Evolutionary conservation across 2,329 filamentous ascomycete genomes (phyloP).

Genomic region (Dactylella cylindrospora): DNA sequence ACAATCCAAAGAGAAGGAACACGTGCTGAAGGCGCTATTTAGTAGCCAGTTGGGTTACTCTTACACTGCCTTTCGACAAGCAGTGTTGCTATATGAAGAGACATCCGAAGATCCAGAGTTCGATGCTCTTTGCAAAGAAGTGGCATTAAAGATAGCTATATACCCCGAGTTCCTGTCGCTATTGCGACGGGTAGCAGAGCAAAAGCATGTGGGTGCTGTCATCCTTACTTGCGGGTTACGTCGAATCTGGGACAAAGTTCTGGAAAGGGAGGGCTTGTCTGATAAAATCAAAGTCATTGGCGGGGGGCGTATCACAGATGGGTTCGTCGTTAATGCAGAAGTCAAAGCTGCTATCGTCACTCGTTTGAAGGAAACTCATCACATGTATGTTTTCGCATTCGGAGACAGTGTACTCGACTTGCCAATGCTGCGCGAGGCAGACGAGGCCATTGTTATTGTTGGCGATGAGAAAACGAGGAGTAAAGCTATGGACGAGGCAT

Average conservation of each 20-base stretch:
- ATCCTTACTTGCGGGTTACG: constrained; percentile 61
- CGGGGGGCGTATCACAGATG: constrained; percentile 56
- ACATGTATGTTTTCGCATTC: constrained; percentile 59
- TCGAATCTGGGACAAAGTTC: constrained; percentile 60
- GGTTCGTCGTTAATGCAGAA: constrained; percentile 57
- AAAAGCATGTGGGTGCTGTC: constrained; percentile 54
- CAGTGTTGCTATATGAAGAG: constrained; percentile 54
- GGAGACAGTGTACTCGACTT: constrained; percentile 61
- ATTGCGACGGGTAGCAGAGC: constrained; percentile 50
- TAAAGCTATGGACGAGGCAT: constrained; percentile 48
- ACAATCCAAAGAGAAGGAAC: constrained; percentile 14
- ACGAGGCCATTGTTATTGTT: constrained; percentile 61
- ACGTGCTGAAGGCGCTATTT: constrained; percentile 57
- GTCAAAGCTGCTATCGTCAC: constrained; percentile 58
- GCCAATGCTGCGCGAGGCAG: constrained; percentile 59
- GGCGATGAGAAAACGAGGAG: constrained; percentile 57
- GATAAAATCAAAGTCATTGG: constrained; percentile 58
- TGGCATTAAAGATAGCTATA: constrained; percentile 53
- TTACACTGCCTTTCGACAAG: constrained; percentile 61
- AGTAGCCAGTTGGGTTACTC: constrained; percentile 56
- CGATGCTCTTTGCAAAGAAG: constrained; percentile 54
- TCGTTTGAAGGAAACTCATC: constrained; percentile 51
- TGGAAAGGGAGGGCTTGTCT: constrained; percentile 55
- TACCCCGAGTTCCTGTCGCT: constrained; percentile 56
- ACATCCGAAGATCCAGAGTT: constrained; percentile 52